phyloP scores from a whole-genome alignment of 176 grass and related monocot species.

The Oryza punctata region DNA sequence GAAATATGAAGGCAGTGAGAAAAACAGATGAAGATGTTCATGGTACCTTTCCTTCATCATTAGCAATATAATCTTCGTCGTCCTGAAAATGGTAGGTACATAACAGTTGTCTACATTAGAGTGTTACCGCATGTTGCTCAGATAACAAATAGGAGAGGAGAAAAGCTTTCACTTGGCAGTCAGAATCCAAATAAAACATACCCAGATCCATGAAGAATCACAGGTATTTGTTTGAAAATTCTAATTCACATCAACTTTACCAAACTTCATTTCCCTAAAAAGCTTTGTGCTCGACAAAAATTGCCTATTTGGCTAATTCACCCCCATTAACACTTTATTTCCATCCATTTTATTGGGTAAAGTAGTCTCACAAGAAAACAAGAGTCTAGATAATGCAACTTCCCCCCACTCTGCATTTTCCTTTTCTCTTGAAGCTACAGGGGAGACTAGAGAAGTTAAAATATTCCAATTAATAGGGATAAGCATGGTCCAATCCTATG shows the following conservation, averaged over 20 bases:
- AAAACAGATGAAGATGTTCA: constrained; percentile 17
- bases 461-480: background rate
- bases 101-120: constrained; percentile 3
- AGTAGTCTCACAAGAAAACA: constrained; percentile 5
- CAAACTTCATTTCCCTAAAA: background rate
- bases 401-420: background rate
- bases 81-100: constrained; percentile 57
- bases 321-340: background rate
- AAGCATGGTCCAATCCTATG: background rate
- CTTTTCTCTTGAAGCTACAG: background rate
- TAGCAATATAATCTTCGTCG: constrained; percentile 67
- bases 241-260: background rate
- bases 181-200: constrained; percentile 22
- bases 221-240: background rate
- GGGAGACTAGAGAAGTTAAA: background rate
- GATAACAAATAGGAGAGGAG: background rate
- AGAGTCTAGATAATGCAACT: background rate
- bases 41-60: constrained; percentile 77
- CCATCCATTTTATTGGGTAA: background rate
- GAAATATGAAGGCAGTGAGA: constrained; percentile 7
- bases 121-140: constrained; percentile 14
- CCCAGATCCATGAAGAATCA: background rate
- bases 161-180: background rate
- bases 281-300: background rate
- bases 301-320: background rate